A percentile compares a stretch with the other conserved stretches of the same genome.
phyloP scores from a whole-genome alignment of 805 yeast species.

The Teunomyces tritomae region DNA sequence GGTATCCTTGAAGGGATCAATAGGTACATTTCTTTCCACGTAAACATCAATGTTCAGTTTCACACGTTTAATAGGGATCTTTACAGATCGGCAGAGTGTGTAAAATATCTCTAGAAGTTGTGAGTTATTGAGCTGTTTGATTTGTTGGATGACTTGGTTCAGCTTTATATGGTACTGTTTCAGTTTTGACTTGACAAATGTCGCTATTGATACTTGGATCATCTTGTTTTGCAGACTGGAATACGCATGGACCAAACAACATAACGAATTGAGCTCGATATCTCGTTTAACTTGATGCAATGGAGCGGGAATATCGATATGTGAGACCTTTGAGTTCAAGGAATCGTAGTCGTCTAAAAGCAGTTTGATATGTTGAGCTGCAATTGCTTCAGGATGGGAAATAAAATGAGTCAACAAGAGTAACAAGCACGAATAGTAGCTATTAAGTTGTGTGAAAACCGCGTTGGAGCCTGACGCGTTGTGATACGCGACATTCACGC shows the following conservation, averaged over 20 bases:
- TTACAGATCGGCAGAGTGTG: neutral
- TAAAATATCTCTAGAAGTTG: neutral
- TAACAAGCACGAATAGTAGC: slow-evolving; percentile 14
- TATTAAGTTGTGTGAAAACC: slow-evolving; percentile 4
- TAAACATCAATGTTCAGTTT: neutral
- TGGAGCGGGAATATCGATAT: neutral
- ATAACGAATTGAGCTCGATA: neutral
- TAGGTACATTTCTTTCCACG: slow-evolving; percentile 1
- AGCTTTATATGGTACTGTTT: slow-evolving; percentile 4
- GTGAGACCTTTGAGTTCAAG: neutral
- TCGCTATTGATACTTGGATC: slow-evolving; percentile 4
- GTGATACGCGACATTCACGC: slow-evolving; percentile 5
- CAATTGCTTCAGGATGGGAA: neutral
- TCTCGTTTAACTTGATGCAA: neutral
- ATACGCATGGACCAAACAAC: neutral
- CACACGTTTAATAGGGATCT: neutral
- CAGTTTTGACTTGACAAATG: slow-evolving; percentile 4
- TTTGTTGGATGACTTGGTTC: neutral
- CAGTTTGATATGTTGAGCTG: slow-evolving; percentile 10
- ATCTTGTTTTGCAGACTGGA: slow-evolving; percentile 1
- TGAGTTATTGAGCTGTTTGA: neutral
- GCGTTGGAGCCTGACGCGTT: neutral
- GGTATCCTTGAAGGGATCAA: slow-evolving; percentile 12
- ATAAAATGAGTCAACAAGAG: slow-evolving; percentile 9
- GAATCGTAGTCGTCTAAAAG: slow-evolving; percentile 10